Evolutionary conservation across 805 yeast species (phyloP), one percentile per base, ranked within the genome.

Genomic region (Candida krabiensis): DNA sequence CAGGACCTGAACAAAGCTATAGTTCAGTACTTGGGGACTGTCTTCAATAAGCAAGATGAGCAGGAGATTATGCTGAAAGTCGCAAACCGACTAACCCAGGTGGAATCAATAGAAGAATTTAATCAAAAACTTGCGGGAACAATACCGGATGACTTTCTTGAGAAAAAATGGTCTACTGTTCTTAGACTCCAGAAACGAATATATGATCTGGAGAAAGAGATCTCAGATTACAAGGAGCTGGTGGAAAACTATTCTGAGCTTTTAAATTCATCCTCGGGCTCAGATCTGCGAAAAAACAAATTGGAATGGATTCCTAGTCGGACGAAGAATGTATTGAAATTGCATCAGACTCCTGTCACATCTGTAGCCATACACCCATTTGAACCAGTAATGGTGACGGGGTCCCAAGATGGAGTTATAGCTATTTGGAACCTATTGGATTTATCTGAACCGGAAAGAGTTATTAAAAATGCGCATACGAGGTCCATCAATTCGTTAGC

Each of bases 141-240:
- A 6, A 49, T 60, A 5, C 67, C 69, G 1, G 41, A 44, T 3
- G 43, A 55, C 25, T 62, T 53, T 32, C 45, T 87, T 27, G 87
- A 83, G 49, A 83, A 82, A 61, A 90, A 89, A 64, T 90, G 97
- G 97, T 71, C 83, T 1, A 81, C 95, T 0, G 91, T 90, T 4
- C 70, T 87, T 22, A 67, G 96, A 31, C 67, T 91, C 21, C 96
- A 91, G 61, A 75, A 80, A 45, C 74, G 77, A 51, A 80, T 83
- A 29, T 65, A 83, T 40, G 91, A 82, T 35, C 61, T 88, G 30
- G 96, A 90, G 53, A 62, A 71, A 14, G 82, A 80, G 32, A 58
- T 76, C 4, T 61, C 61, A 13, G 70, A 73, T 27, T 64, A 81
- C 44, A 65, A 75, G 28, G 70, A 73, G n/a, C 64, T 68, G 12